These are phyloP conservation scores for Melastoma candidum DNA, from an alignment of 441 rosid genomes.

Conservation along the genomic window DNA sequence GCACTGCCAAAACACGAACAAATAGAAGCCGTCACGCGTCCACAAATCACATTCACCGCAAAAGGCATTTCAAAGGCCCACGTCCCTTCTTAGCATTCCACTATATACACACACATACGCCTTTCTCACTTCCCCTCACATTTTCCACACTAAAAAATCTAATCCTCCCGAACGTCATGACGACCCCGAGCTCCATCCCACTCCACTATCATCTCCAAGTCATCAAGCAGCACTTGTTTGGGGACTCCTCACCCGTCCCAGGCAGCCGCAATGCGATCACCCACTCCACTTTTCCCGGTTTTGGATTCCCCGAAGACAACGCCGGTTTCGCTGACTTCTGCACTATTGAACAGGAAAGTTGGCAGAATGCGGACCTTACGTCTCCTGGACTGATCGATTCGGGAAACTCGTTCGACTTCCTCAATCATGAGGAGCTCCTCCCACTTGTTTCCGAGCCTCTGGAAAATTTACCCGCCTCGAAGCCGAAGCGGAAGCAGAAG, in stretches of 20 bases:
- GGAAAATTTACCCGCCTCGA: slow-evolving; percentile 13
- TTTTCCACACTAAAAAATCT: too few relatives aligned
- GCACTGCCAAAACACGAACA: too few relatives aligned
- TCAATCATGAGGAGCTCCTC: slow-evolving; percentile 12
- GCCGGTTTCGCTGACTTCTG: slow-evolving; percentile 13
- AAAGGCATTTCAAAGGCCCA: too few relatives aligned
- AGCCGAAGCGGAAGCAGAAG: slow-evolving; percentile 19
- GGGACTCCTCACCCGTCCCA: slow-evolving; percentile 35
- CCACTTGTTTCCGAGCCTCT: slow-evolving; percentile 13
- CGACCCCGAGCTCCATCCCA: too few relatives aligned
- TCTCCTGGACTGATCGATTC: slow-evolving; percentile 16
- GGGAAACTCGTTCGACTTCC: slow-evolving; percentile 3
- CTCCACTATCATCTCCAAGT: slow-evolving; percentile 20
- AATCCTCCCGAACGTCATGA: too few relatives aligned
- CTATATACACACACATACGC: too few relatives aligned
- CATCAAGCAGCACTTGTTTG: slow-evolving; percentile 42
- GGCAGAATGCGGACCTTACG: slow-evolving; percentile 27
- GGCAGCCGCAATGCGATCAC: slow-evolving; percentile 3
- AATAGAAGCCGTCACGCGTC: too few relatives aligned
- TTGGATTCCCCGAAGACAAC: slow-evolving; percentile 6
- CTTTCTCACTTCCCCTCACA: too few relatives aligned
- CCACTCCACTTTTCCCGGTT: not conserved
- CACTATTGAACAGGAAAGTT: slow-evolving; percentile 26
- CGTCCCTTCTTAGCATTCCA: too few relatives aligned
- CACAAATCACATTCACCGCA: too few relatives aligned